phyloP scores from a whole-genome alignment of 2,329 filamentous ascomycete genomes.

The Tolypocladium endophyticum region DNA sequence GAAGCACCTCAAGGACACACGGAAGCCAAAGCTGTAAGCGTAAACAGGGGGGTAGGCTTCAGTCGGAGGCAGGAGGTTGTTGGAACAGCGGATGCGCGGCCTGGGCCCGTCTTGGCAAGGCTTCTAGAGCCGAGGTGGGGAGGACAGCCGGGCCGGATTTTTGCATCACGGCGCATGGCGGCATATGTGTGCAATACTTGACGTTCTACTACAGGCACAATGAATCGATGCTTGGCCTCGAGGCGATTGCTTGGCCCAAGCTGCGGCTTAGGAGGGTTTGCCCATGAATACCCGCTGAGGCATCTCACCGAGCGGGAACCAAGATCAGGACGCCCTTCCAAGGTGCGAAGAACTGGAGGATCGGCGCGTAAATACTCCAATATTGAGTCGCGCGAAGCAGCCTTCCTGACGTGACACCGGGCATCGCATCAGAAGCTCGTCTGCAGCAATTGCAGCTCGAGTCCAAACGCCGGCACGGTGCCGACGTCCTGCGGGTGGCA shows the following conservation, averaged over 20 bases:
- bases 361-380: neutral
- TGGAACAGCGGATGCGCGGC: neutral
- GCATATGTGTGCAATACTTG: neutral
- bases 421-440: neutral
- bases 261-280: neutral
- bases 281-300: neutral
- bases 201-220: neutral
- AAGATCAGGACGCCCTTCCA: neutral
- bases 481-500: neutral
- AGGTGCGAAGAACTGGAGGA: neutral
- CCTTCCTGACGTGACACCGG: no score
- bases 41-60: neutral
- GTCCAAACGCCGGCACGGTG: neutral
- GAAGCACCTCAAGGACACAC: constrained; percentile 19
- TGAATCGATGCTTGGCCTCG: neutral
- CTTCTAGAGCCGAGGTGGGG: neutral
- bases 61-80: neutral
- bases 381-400: no score
- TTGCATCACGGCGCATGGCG: neutral
- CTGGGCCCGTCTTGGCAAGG: neutral
- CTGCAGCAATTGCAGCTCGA: neutral
- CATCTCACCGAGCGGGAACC: neutral
- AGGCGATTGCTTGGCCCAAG: neutral
- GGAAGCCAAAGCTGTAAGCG: constrained; percentile 30
- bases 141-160: neutral